Evolutionary conservation across 495 filamentous ascomycete genomes (phyloP), one percentile per base, ranked within the genome.

Genomic region (Penicillium waksmanii): DNA sequence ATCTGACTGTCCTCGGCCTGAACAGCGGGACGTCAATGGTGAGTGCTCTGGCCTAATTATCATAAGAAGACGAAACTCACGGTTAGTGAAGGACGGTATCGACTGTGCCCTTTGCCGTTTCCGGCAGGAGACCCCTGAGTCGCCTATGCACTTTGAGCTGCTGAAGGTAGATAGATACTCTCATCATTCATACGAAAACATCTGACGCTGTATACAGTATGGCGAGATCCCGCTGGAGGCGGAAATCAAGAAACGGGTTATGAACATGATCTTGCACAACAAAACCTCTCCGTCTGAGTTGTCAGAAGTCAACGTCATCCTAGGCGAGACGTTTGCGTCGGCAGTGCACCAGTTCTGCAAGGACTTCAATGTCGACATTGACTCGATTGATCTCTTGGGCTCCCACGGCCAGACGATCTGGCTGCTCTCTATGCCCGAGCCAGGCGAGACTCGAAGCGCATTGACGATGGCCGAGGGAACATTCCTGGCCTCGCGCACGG

Each of bases 391-490:
- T 47, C 73, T 76, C 27, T 65, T 86, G 18, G 83, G 82, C 13
- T 84, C 80, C 11, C 82, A 85, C 53, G 83, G 82, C n/a, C 82
- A 85, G 60, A 85, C 83, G 2, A 84, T 86, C 48, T 86, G 80
- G 82, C 72, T 84, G 7, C 72, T 82, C 34, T 75, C 73, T 40
- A 84, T 85, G 79, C 82, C 82, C 1, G 72, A 76, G 52, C 63
- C 66, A 9, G 80, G 76, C 31, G 76, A 82, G 64, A 78, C 75
- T 36, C 72, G 75, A 25, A 77, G 76, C 23, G 80, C 82, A 12
- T 55, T 85, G 25, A 82, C 77, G 3, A 71, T 80, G 64, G 78
- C 75, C 25, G 78, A 81, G 51, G 77, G 76, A 8, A 66, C 70
- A 34, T 75, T 79, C 49, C 69, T 80, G 15, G 74, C 76, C 23